Base-by-base conservation (phyloP, 2,329 filamentous ascomycete genomes). In the Talaromyces rugulosus region DNA sequence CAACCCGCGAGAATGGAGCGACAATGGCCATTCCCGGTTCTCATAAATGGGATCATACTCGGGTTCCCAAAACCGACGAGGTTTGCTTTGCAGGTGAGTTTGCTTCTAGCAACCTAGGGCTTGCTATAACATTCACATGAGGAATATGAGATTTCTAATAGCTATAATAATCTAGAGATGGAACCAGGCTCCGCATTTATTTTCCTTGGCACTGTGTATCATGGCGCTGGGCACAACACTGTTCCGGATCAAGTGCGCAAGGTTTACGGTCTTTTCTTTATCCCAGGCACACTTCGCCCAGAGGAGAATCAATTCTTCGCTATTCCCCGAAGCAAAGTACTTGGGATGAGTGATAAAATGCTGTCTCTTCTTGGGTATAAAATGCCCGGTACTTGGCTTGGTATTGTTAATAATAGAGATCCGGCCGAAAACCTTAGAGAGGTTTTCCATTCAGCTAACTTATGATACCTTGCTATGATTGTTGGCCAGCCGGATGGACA, bases 221-320 rank as follows among this genome's bases (percentile, higher is more conserved):
- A 76, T 51, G 74, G 73, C 4, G 74, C 70, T 16, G 73, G 69
- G 1, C 69, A 72, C 33, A 75, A 74, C 60, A 64, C 65, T 0
- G 59, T 69, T 12, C 67, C 66, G 0, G 66, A 62, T n/a, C 62
- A 60, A 16, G 56, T 69, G 7, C 69, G 73, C 14, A 70, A 64
- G 14, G 63, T 75, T 42, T 67, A 75, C 50, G 66, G 72, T 7
- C 51, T 74, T 5, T 74, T 75, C 63, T 74, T 75, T 47, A 58
- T 69, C 8, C 66, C 68, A 4, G 73, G 73, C 0, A 68, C 63
- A 42, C 55, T 73, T 7, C 67, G 73, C 11, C 68, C 70, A 7
- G 72, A 75, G 60, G 73, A 75, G 58, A 75, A 75, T 59, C 73
- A 75, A 60, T 73, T 74, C 42, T 58, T 75, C 3, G 69, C 70